Evolutionary conservation across 352 stramenopile species (phyloP).

Genomic region (Pythium folliculosum): DNA sequence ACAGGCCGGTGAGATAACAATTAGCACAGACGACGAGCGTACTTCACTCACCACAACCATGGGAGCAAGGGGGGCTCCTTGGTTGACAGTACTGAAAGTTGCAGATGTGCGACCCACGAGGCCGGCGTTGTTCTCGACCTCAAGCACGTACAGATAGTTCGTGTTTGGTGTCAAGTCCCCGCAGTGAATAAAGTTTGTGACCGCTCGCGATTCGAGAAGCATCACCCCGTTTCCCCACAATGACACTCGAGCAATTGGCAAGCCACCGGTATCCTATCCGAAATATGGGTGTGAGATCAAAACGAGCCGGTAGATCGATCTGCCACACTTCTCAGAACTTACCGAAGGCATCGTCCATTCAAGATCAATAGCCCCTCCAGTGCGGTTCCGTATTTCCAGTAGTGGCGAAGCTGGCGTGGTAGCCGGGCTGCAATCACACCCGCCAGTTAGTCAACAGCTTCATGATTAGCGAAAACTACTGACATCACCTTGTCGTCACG

Average conservation of each 20-base stretch:
- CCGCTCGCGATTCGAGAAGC: slow-evolving; percentile 30
- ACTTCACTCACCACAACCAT: slow-evolving; percentile 19
- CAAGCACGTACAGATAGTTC: slow-evolving; percentile 44
- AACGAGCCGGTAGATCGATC: not conserved
- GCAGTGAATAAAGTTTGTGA: slow-evolving; percentile 40
- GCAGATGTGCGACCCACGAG: slow-evolving; percentile 25
- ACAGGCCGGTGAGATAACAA: slow-evolving; percentile 33
- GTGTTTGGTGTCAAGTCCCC: slow-evolving; percentile 21
- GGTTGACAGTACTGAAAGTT: slow-evolving; percentile 32
- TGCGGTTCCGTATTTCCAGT: slow-evolving; percentile 24
- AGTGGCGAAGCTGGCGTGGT: slow-evolving; percentile 31
- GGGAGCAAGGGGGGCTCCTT: slow-evolving; percentile 18
- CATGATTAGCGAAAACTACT: not conserved
- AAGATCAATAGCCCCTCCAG: slow-evolving; percentile 40
- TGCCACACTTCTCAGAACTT: not conserved
- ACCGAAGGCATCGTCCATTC: slow-evolving; percentile 42
- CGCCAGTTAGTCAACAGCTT: not conserved
- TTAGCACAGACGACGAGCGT: slow-evolving; percentile 11
- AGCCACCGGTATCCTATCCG: slow-evolving; percentile 46
- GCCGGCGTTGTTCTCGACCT: slow-evolving; percentile 47
- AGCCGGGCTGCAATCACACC: slow-evolving; percentile 20
- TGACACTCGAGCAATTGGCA: slow-evolving; percentile 37
- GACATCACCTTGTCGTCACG: slow-evolving; percentile 28
- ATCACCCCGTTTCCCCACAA: slow-evolving; percentile 34
- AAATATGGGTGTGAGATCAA: not conserved